Conservation (phyloP, 2,329 filamentous ascomycete genomes). For the Neonectria neomacrospora region DNA sequence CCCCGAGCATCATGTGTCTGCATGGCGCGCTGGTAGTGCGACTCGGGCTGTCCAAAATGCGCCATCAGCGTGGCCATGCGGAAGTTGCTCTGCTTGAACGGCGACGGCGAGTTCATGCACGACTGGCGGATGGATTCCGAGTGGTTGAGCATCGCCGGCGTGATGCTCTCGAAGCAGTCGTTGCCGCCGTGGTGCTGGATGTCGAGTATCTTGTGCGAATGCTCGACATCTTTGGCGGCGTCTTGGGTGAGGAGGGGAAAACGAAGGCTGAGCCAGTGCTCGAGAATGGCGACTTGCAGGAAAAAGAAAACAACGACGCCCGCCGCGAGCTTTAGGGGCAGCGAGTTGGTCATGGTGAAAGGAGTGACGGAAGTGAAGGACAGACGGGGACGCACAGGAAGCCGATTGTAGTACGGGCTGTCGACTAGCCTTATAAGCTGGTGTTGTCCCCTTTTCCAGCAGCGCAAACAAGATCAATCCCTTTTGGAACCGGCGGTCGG, state of each 20-base stretch:
- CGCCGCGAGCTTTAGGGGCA: not conserved
- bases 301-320: not conserved
- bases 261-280: not conserved
- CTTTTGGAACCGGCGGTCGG: not conserved
- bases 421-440: not conserved
- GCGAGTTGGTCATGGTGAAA: slow-evolving; percentile 1
- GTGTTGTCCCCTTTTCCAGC: not conserved
- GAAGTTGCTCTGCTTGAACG: slow-evolving; percentile 1
- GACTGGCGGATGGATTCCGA: not conserved
- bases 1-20: not conserved
- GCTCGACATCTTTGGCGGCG: not conserved
- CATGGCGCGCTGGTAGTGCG: slow-evolving; percentile 5
- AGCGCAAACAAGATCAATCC: not conserved
- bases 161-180: not conserved
- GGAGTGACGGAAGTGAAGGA: not conserved
- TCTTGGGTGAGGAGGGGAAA: not conserved
- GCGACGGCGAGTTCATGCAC: not conserved
- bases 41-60: slow-evolving; percentile 5
- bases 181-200: not conserved
- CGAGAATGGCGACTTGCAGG: not conserved
- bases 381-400: not conserved
- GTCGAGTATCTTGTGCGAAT: not conserved
- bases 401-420: not conserved
- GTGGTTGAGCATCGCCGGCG: not conserved
- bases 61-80: slow-evolving; percentile 6